Evolutionary conservation across 2,329 filamentous ascomycete genomes (phyloP).

Genomic region (Aspergillus awamori): DNA sequence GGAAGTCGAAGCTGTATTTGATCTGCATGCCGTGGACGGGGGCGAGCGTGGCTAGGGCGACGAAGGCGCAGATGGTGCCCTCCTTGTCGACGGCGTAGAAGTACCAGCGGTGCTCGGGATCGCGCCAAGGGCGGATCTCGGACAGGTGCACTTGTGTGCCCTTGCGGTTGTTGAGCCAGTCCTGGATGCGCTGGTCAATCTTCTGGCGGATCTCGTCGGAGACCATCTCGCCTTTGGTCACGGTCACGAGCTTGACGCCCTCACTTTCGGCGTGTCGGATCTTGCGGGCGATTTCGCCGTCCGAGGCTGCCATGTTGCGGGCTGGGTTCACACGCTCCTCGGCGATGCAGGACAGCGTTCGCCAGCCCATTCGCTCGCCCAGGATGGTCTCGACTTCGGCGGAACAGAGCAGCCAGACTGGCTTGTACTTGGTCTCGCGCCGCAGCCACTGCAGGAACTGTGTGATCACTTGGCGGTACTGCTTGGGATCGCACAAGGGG

Average conservation of each 20-base stretch:
- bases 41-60: slow-evolving; percentile 80
- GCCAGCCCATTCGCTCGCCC: slow-evolving; percentile 79
- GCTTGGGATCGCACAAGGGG: slow-evolving; percentile 77
- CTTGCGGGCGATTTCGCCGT: slow-evolving; percentile 71
- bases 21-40: slow-evolving; percentile 87
- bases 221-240: slow-evolving; percentile 65
- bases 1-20: slow-evolving; percentile 96
- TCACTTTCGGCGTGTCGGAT: slow-evolving; percentile 79
- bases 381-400: slow-evolving; percentile 77
- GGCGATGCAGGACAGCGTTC: slow-evolving; percentile 82
- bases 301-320: slow-evolving; percentile 67
- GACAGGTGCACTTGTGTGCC: slow-evolving; percentile 88
- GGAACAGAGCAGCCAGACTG: slow-evolving; percentile 88
- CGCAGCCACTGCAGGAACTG: slow-evolving; percentile 76
- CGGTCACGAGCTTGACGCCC: slow-evolving; percentile 76
- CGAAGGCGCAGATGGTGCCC: slow-evolving; percentile 72
- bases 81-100: slow-evolving; percentile 76
- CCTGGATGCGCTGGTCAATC: slow-evolving; percentile 71
- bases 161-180: slow-evolving; percentile 80
- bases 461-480: slow-evolving; percentile 73
- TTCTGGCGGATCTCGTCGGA: slow-evolving; percentile 69
- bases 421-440: slow-evolving; percentile 71
- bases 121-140: slow-evolving; percentile 85
- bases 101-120: slow-evolving; percentile 80
- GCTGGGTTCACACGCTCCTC: slow-evolving; percentile 82